Conservation (phyloP, 1,139 yeast genomes). For the Blastobotrys ciferrii region DNA sequence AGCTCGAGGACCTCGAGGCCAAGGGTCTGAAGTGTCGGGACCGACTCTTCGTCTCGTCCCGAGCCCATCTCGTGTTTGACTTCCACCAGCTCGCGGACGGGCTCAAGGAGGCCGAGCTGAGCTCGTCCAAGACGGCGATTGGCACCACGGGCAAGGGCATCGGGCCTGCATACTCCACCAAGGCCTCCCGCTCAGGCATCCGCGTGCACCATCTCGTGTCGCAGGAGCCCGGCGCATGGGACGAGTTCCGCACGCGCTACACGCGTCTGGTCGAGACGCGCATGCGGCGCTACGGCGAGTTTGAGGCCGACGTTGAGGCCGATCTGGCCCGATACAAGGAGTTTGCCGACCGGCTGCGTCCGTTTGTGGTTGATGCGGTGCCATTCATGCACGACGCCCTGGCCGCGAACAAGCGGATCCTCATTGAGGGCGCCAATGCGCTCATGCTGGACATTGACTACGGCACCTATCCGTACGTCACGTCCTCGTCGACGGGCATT, state of each 20-base stretch:
- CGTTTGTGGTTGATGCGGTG: constrained; percentile 92
- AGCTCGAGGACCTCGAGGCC: constrained; percentile 72
- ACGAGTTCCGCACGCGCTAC: constrained; percentile 77
- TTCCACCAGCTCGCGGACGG: constrained; percentile 97
- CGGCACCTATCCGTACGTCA: constrained; percentile 97
- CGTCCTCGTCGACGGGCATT: constrained; percentile 92
- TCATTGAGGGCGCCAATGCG: constrained; percentile 98
- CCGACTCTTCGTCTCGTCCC: constrained; percentile 81
- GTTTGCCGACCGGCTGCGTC: constrained; percentile 71
- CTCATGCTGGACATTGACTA: constrained; percentile 95
- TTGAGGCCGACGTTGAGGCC: constrained; percentile 79
- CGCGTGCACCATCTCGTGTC: constrained; percentile 94
- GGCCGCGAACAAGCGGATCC: constrained; percentile 71
- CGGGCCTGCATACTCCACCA: constrained; percentile 97
- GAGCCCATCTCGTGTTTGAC: constrained; percentile 96
- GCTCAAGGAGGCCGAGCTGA: constrained; percentile 87
- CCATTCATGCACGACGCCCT: constrained; percentile 86
- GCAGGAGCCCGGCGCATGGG: constrained; percentile 90
- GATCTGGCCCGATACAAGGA: constrained; percentile 76
- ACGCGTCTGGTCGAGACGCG: constrained; percentile 76
- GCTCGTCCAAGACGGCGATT: constrained; percentile 80
- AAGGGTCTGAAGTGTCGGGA: constrained; percentile 73
- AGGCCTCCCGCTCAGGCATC: constrained; percentile 94
- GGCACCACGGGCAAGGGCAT: constrained; percentile 99
- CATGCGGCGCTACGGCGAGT: constrained; percentile 86